phyloP scores from a whole-genome alignment of 371 early-diverging fungal species.

The Syncephalastrum sp. region DNA sequence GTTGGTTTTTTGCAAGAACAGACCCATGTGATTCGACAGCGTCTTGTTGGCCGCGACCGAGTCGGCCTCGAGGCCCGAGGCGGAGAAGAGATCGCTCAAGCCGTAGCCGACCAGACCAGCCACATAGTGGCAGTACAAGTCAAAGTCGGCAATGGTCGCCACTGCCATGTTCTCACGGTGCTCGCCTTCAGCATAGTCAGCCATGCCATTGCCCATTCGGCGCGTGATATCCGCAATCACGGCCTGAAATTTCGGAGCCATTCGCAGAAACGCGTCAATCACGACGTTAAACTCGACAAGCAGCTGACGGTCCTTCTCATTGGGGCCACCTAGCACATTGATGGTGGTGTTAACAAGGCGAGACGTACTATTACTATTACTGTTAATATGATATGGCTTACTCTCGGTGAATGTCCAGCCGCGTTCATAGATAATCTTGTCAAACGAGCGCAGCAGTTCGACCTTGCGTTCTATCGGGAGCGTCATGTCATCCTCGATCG shows the following conservation, averaged over 20 bases:
- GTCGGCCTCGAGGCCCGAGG: constrained; percentile 79
- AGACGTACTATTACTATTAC: too few relatives aligned
- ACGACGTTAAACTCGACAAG: constrained; percentile 88
- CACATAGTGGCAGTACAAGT: constrained; percentile 96
- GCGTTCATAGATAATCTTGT: constrained; percentile 70
- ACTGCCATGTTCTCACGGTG: constrained; percentile 68
- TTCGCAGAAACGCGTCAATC: constrained; percentile 80
- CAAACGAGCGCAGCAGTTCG: constrained; percentile 75
- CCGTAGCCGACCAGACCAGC: constrained; percentile 97
- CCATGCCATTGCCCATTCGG: constrained; percentile 95
- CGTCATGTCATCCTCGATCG: constrained; percentile 98
- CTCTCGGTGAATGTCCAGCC: constrained; percentile 90
- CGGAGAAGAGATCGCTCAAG: constrained; percentile 86
- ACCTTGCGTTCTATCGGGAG: constrained; percentile 75
- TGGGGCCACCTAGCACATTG: constrained; percentile 65
- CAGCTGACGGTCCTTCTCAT: constrained; percentile 92
- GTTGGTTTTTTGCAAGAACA: constrained; percentile 95
- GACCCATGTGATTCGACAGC: constrained; percentile 87
- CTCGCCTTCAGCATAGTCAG: constrained; percentile 74
- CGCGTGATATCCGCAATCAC: constrained; percentile 90
- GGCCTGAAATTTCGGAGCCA: constrained; percentile 75
- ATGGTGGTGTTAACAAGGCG: too few relatives aligned
- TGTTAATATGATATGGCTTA: constrained; percentile 25
- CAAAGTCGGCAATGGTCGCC: constrained; percentile 79
- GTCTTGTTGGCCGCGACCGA: constrained; percentile 34